These are phyloP conservation scores for Solanum chilense DNA, from an alignment of 257 asterid species.

Conservation along the genomic window DNA sequence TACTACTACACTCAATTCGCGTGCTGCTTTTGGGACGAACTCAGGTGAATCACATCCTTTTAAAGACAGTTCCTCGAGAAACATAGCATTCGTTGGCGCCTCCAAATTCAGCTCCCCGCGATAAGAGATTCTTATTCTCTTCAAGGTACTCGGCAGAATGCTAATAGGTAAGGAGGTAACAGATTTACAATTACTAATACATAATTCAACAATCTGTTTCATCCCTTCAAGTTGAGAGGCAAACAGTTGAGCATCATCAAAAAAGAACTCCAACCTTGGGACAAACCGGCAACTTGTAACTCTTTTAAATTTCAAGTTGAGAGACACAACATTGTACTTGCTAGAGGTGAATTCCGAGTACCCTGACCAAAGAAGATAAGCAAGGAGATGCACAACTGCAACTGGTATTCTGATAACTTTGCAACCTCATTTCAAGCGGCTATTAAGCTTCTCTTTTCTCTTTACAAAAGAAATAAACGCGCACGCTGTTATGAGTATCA, in stretches of 20 bases:
- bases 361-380: not conserved
- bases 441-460: not conserved
- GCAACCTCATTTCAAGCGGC: no score
- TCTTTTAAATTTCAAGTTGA: not conserved
- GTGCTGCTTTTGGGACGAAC: not conserved
- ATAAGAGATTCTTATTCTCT: rapidly evolving
- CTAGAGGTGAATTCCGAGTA: not conserved
- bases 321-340: not conserved
- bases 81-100: not conserved
- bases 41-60: not conserved
- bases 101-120: not conserved
- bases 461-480: not conserved
- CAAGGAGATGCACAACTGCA: not conserved
- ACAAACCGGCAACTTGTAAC: not conserved
- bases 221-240: not conserved
- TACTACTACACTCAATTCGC: rapidly evolving
- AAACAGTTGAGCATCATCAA: not conserved
- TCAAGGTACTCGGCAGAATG: not conserved
- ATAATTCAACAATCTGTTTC: not conserved
- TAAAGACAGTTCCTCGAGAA: rapidly evolving
- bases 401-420: not conserved
- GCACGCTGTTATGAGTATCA: not conserved
- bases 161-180: not conserved
- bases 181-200: not conserved
- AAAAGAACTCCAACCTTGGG: not conserved